Evolutionary conservation across 148 eudicot genomes (phyloP).

Genomic region (Amaranthus cruentus): DNA sequence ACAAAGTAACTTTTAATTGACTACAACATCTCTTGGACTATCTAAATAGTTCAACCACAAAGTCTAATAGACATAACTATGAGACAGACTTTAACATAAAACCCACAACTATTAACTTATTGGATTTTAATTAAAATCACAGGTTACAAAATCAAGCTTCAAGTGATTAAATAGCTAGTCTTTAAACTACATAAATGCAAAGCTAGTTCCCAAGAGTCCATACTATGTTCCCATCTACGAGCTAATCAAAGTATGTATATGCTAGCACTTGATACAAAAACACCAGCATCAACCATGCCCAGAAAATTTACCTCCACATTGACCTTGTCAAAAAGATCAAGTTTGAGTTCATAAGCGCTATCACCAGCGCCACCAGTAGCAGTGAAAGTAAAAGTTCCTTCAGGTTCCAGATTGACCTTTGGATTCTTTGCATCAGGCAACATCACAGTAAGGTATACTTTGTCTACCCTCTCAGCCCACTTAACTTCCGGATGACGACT

Average conservation of each 20-base stretch:
- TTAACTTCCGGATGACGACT: slow-evolving; percentile 94
- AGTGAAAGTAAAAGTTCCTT: slow-evolving; percentile 72
- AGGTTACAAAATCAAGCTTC: too few relatives aligned
- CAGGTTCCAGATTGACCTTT: slow-evolving; percentile 76
- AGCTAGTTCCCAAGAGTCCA: not conserved
- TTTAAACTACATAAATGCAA: too few relatives aligned
- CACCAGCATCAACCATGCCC: not conserved
- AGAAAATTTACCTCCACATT: slow-evolving; percentile 64
- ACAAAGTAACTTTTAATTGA: too few relatives aligned
- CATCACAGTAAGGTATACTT: slow-evolving; percentile 65
- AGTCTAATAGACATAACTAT: too few relatives aligned
- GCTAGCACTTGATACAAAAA: too few relatives aligned
- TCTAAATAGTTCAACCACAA: too few relatives aligned
- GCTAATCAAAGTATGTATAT: too few relatives aligned
- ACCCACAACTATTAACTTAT: too few relatives aligned
- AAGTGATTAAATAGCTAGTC: too few relatives aligned
- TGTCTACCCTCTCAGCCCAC: slow-evolving; percentile 95
- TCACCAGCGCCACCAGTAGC: slow-evolving; percentile 66
- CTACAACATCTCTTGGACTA: too few relatives aligned
- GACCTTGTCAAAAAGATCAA: slow-evolving; percentile 79
- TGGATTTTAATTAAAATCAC: too few relatives aligned
- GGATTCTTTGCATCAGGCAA: slow-evolving; percentile 83
- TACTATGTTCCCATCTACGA: not conserved
- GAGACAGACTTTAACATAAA: too few relatives aligned
- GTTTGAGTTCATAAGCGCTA: slow-evolving; percentile 56